These are phyloP conservation scores for Fusarium siculi DNA, from an alignment of 2,329 filamentous ascomycete species.

Conservation along the genomic window DNA sequence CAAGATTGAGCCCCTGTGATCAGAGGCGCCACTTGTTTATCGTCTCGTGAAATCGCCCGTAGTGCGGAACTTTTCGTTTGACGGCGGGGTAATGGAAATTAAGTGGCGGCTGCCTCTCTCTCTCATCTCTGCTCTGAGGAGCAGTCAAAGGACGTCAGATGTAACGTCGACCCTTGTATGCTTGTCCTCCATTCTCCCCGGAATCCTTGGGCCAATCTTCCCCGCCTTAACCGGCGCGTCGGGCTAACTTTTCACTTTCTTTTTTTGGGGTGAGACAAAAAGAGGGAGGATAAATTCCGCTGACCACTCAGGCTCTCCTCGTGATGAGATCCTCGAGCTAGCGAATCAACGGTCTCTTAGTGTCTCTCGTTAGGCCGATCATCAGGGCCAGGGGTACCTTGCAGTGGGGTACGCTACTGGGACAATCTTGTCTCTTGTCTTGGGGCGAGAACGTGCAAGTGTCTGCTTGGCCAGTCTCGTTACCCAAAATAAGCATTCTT, in stretches of 20 bases:
- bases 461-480: conserved; percentile 19
- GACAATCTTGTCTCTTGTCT: background rate
- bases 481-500: conserved; percentile 24
- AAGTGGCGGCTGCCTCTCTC: background rate
- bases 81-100: conserved; percentile 1
- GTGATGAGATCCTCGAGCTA: conserved; percentile 7
- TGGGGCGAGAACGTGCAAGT: conserved; percentile 26
- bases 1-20: conserved; percentile 12
- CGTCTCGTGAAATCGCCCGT: conserved; percentile 2
- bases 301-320: background rate
- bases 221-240: conserved; percentile 7
- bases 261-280: background rate
- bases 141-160: background rate
- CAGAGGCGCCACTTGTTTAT: conserved; percentile 2
- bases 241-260: background rate
- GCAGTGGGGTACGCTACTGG: background rate
- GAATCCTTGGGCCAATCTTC: background rate
- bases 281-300: background rate
- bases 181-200: background rate
- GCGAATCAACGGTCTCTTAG: conserved; percentile 16
- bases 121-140: background rate
- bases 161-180: background rate
- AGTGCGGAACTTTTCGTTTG: background rate
- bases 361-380: conserved; percentile 6
- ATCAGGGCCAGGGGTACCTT: conserved; percentile 1